Base-by-base conservation (phyloP, 1,139 yeast genomes). In the Geotrichum carabidarum region DNA sequence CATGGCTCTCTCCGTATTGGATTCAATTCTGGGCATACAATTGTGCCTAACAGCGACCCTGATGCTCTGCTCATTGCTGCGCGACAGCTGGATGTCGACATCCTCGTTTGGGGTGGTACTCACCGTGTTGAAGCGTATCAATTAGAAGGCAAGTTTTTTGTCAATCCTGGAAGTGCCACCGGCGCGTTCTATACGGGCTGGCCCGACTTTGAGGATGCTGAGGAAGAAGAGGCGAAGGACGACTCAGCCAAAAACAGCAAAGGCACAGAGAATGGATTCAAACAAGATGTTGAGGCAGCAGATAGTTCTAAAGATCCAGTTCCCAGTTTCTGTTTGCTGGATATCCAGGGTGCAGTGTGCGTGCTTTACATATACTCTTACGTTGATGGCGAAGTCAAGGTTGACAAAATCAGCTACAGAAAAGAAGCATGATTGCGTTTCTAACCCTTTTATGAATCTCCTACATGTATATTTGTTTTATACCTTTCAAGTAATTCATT, bases 161-260 rank as follows among this genome's bases (percentile, higher is more conserved):
- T 93, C 30, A 91, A 89, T 68, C 99, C 99, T 0, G 99, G 99
- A 0, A 86, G 95, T 66, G 95, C 95, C 45, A 90, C 98, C 0
- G 99, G 99, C 12, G 96, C 97, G 0, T 81, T 79, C 62, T 78
- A 78, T 49, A 79, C 58, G 76, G 82, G 69, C 77, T 81, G 71
- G 60, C 73, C 71, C 14, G 76, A 71, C 8, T 71, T 73, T 27
- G 72, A 63, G 8, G 74, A 71, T 9, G 65, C 63, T 1, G 69
- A 64, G n/a, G 68, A 60, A 15, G 59, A 50, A 4, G 64, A 58
- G 14, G 58, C 48, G 17, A 57, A 56, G 35, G 58, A 56, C 32
- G 65, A 57, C n/a, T 61, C 59, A 12, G 65, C 63, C 11, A 61
- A 58, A 14, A 56, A 31, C 4, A 55, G 54, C 15, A 50, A 54